Base-by-base conservation (phyloP, 352 stramenopile genomes). In the Phytopythium kandeliae region DNA sequence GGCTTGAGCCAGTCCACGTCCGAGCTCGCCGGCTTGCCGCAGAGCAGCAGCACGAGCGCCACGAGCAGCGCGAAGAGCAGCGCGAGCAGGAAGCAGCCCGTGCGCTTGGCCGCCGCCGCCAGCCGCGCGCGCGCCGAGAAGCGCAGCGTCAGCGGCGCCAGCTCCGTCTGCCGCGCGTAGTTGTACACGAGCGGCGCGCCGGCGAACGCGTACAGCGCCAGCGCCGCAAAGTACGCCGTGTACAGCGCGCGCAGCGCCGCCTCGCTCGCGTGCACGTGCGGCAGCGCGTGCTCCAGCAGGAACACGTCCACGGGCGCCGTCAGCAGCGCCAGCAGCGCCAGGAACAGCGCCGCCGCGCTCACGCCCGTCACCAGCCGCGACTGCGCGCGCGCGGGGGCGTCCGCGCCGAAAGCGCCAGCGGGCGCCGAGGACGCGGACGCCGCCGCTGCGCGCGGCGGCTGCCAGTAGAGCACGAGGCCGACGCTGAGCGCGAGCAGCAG, bases 1-100 rank as follows among this genome's bases (percentile, higher is more conserved):
- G 84, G 80, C 50, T 82, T 82, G 51, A 94, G 63, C 84, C 84
- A 94, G 51, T 90, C 81, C 31, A 92, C 73, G 51, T 91, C 79
- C 16, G 73, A 75, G 55, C 65, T 86, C 19, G 71, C 70, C 15
- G 84, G 84, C 53, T 91, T 92, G 17, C 81, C 81, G 48, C 81
- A 89, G 4, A 91, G 65, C 51, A 92, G 55, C 3, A 92, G 43
- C 25, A 87, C 58, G 59, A 91, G 78, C 15, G 76, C 55, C 67
- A 92, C 76, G 43, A 82, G 31, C 44, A 92, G 49, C 9, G 91
- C 63, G 40, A 94, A 57, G 19, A 62, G 68, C 38, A 94, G 57
- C 0, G 77, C 82, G 28, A 91, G 30, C 36, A 94, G 45, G 52
- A 90, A 92, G 57, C 84, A 91, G 40, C 59, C 45, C 13, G 84